A percentile compares a stretch with the other conserved stretches of the same genome.
phyloP scores from a whole-genome alignment of 2,329 filamentous ascomycete genomes.

The Fonsecaea pedrosoi region DNA sequence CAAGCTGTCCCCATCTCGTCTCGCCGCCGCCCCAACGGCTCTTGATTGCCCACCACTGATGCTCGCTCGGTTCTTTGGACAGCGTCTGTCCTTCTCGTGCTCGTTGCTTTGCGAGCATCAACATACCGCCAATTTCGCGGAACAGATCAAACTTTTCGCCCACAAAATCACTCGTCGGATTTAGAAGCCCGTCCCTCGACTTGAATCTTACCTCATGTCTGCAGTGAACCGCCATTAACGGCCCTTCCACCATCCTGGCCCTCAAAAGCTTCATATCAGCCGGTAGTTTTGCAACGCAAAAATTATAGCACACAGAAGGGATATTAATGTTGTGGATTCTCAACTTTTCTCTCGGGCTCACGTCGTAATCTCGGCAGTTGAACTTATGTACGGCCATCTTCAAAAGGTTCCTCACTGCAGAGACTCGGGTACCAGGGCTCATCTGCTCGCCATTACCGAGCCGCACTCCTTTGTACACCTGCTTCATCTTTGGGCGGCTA shows the following conservation, averaged over 20 bases:
- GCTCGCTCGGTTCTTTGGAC: conserved; percentile 56
- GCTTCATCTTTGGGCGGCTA: conserved; percentile 33
- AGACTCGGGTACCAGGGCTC: conserved; percentile 64
- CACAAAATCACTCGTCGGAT: conserved; percentile 34
- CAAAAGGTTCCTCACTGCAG: conserved; percentile 62
- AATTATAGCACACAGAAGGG: conserved; percentile 63
- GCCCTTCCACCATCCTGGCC: conserved; percentile 64
- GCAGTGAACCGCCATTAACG: conserved; percentile 62
- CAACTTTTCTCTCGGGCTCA: conserved; percentile 53
- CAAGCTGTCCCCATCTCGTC: conserved; percentile 45
- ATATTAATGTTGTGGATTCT: conserved; percentile 53
- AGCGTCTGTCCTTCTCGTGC: conserved; percentile 61
- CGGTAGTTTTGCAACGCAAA: conserved; percentile 61
- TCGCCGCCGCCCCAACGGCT: conserved; percentile 63
- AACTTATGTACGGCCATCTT: conserved; percentile 66
- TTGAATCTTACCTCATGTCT: conserved; percentile 63
- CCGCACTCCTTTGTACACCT: conserved; percentile 63
- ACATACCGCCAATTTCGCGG: conserved; percentile 63
- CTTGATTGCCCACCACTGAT: conserved; percentile 66
- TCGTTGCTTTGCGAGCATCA: conserved; percentile 66
- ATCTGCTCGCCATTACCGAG: conserved; percentile 64
- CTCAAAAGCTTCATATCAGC: conserved; percentile 60
- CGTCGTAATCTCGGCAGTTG: conserved; percentile 58
- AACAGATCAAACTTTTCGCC: conserved; percentile 60
- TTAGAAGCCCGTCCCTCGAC: conserved; percentile 29